Evolutionary conservation across 2,329 filamentous ascomycete genomes (phyloP).

Genomic region (Cytospora piceae): DNA sequence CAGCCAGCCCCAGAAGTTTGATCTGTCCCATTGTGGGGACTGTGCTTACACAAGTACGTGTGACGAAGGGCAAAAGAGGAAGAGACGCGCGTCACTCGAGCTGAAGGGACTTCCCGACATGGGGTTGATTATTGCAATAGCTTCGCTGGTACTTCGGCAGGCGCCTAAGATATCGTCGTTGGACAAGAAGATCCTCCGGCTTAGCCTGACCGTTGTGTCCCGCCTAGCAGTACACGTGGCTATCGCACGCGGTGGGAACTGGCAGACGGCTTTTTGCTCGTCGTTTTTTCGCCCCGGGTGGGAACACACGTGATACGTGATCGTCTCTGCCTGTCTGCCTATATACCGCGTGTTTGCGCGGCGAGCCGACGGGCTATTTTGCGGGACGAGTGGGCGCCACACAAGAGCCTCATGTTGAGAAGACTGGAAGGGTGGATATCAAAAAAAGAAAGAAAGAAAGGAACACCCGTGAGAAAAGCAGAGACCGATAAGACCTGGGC

Average conservation of each 20-base stretch:
- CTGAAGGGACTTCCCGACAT: constrained; percentile 7
- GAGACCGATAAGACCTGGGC: neutral
- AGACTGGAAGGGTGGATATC: neutral
- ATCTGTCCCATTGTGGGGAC: constrained; percentile 18
- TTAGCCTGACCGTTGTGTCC: constrained; percentile 3
- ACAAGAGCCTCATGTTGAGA: neutral
- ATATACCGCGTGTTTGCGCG: neutral
- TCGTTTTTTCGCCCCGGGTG: neutral
- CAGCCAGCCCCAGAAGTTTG: constrained; percentile 6
- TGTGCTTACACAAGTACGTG: constrained; percentile 14
- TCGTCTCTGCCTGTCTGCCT: neutral
- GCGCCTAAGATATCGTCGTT: neutral
- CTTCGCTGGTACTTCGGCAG: constrained; percentile 10
- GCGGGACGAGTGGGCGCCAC: neutral
- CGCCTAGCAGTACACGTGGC: constrained; percentile 20
- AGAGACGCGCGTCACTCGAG: constrained; percentile 24
- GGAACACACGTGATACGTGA: neutral
- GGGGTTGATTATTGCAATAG: constrained; percentile 6
- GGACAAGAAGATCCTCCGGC: constrained; percentile 4
- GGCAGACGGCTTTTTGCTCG: neutral
- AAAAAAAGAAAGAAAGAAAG: neutral
- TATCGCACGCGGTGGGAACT: neutral
- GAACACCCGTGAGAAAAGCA: neutral
- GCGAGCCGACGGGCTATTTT: neutral
- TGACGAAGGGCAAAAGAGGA: constrained; percentile 5